Evolutionary conservation across 768 basidiomycete genomes (phyloP).

Genomic region (Amanita subjunquillea): DNA sequence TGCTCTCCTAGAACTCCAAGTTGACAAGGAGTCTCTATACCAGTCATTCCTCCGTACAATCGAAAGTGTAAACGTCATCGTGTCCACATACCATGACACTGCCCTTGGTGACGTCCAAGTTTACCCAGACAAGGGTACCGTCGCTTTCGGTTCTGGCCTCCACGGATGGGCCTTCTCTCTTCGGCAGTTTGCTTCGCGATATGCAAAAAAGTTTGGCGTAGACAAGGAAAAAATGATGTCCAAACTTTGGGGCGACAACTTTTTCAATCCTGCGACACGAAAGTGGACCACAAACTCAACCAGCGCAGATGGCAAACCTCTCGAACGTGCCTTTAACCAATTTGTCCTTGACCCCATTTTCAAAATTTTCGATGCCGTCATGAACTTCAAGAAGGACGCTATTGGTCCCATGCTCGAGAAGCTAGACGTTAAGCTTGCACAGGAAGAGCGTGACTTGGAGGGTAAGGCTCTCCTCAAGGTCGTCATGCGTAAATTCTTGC

Average conservation of each 20-base stretch:
- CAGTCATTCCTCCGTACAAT: constrained; percentile 97
- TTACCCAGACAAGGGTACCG: constrained; percentile 96
- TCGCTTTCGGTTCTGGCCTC: constrained; percentile 98
- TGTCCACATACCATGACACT: constrained; percentile 92
- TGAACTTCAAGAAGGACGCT: constrained; percentile 98
- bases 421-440: constrained; percentile 83
- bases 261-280: constrained; percentile 91
- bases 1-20: constrained; percentile 96
- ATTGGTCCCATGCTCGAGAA: constrained; percentile 84
- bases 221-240: constrained; percentile 98
- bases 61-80: constrained; percentile 96
- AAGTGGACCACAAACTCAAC: constrained; percentile 85
- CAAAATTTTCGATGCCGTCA: constrained; percentile 95
- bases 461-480: constrained; percentile 95
- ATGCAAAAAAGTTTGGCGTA: constrained; percentile 98
- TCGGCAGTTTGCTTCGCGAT: constrained; percentile 89
- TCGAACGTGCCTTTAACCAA: constrained; percentile 97
- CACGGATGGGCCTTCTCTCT: constrained; percentile 99
- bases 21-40: constrained; percentile 92
- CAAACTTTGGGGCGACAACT: constrained; percentile 99
- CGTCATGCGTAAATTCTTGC: constrained; percentile 99
- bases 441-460: constrained; percentile 88
- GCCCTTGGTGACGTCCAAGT: constrained; percentile 98
- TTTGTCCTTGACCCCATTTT: constrained; percentile 99
- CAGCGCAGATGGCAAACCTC: constrained; percentile 76